These are phyloP conservation scores for Lactarius akahatsu DNA, from an alignment of 768 basidiomycete genomes.

Conservation along the genomic window DNA sequence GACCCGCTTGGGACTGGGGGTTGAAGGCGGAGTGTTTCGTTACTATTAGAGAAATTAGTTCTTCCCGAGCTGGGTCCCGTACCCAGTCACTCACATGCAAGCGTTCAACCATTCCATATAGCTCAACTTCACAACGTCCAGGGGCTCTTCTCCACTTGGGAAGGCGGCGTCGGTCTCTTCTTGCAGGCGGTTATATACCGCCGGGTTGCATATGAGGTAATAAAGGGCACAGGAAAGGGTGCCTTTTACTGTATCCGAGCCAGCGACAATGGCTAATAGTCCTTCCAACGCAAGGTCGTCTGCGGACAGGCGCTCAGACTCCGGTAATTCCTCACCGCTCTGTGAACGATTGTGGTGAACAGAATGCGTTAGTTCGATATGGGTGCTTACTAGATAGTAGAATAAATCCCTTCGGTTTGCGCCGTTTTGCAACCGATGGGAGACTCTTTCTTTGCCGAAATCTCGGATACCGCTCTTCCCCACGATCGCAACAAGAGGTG, in stretches of 20 bases:
- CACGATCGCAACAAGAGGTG: neutral
- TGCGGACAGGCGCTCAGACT: conserved; percentile 14
- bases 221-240: conserved; percentile 38
- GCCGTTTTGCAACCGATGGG: conserved; percentile 12
- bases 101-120: conserved; percentile 24
- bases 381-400: conserved; percentile 38
- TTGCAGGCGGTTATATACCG: conserved; percentile 19
- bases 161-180: conserved; percentile 23
- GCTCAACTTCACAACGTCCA: conserved; percentile 20
- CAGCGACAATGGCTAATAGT: conserved; percentile 42
- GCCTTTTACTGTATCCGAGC: conserved; percentile 44
- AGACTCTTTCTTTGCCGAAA: conserved; percentile 3
- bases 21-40: conserved; percentile 50
- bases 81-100: conserved; percentile 21
- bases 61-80: neutral
- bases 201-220: conserved; percentile 38
- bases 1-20: conserved; percentile 51
- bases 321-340: conserved; percentile 21
- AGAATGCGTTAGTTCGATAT: neutral
- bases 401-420: conserved; percentile 38
- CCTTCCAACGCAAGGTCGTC: conserved; percentile 38
- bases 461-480: neutral
- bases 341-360: neutral
- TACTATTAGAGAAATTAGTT: conserved; percentile 35
- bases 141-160: conserved; percentile 20